phyloP scores from a whole-genome alignment of 805 yeast species.

The Candida nemodendra region DNA sequence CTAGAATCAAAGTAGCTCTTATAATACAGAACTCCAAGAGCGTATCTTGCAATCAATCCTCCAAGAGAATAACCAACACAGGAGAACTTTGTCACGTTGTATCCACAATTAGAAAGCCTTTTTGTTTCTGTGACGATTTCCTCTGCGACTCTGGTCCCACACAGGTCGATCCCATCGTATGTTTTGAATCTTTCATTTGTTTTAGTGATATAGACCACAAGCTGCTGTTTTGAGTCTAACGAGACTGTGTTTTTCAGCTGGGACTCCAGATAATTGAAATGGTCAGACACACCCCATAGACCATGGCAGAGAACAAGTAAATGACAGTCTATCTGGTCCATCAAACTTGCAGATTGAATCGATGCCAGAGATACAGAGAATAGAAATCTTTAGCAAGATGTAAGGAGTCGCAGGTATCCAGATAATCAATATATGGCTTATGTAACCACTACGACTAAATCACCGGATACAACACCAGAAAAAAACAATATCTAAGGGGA shows the following conservation, averaged over 20 bases:
- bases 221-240: conserved; percentile 20
- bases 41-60: conserved; percentile 78
- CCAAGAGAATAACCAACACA: conserved; percentile 88
- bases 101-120: conserved; percentile 15
- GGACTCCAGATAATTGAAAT: conserved; percentile 58
- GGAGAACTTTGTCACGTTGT: conserved; percentile 64
- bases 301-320: conserved; percentile 59
- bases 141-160: conserved; percentile 71
- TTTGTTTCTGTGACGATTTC: conserved; percentile 53
- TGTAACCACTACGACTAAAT: no score
- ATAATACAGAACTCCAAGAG: conserved; percentile 66
- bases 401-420: no score
- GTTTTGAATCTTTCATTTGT: conserved; percentile 73
- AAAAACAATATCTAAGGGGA: no score
- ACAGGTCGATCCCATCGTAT: conserved; percentile 83
- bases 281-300: conserved; percentile 75
- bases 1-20: conserved; percentile 52
- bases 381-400: no score
- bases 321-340: conserved; percentile 39
- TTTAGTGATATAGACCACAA: conserved; percentile 49
- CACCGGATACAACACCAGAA: no score
- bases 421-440: no score
- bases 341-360: conserved; percentile 3
- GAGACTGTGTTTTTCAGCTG: conserved; percentile 38
- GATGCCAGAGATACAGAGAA: no score